Percentiles rank a stretch among this genome's conserved stretches.
Conservation (phyloP, 1,139 yeast species). For the Hemisphaericaspora xylofermentans region DNA sequence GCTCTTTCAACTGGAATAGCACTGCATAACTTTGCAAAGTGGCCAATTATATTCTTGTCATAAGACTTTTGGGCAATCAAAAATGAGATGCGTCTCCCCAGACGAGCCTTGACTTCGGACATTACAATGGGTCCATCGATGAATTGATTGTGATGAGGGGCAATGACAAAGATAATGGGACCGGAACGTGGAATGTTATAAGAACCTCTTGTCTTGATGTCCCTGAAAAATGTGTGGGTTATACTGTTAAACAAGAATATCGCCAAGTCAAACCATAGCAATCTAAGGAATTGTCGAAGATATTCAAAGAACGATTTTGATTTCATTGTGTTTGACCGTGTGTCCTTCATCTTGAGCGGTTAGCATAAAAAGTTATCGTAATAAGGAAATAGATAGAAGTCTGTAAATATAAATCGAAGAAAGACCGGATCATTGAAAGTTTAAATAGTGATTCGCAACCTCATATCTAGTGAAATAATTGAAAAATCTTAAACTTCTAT, state of each 20-base stretch:
- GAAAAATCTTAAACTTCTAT: too few species aligned
- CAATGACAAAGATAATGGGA: constrained; percentile 45
- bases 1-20: constrained; percentile 76
- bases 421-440: too few species aligned
- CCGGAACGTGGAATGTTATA: constrained; percentile 42
- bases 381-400: too few species aligned
- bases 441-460: too few species aligned
- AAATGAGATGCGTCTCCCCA: constrained; percentile 48
- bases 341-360: too few species aligned
- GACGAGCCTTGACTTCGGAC: constrained; percentile 34
- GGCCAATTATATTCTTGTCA: constrained; percentile 51
- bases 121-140: constrained; percentile 44
- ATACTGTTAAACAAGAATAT: constrained; percentile 27
- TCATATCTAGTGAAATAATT: too few species aligned
- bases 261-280: not conserved
- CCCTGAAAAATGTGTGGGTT: constrained; percentile 45
- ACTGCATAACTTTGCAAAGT: constrained; percentile 54
- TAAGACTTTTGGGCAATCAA: constrained; percentile 68
- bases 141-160: constrained; percentile 49
- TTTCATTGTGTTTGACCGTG: not conserved
- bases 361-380: too few species aligned
- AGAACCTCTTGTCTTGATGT: constrained; percentile 39
- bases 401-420: too few species aligned
- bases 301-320: not conserved
- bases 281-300: not conserved